Evolutionary conservation across 805 yeast genomes (phyloP), one percentile per base, ranked within the genome.

Genomic region (Metschnikowia lachancei): DNA sequence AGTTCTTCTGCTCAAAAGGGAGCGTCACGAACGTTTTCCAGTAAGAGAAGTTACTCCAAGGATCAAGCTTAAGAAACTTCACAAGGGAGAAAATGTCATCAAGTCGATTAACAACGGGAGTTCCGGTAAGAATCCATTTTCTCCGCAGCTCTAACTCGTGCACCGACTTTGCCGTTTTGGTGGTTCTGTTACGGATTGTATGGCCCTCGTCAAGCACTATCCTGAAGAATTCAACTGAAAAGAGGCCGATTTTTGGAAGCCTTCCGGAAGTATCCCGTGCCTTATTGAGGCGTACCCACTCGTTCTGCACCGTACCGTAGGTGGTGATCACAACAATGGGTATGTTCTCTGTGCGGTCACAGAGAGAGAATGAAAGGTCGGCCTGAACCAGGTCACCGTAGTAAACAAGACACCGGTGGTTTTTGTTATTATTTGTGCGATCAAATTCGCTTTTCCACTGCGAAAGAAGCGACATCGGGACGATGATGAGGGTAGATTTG

Each of bases 151-250:
- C 58, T n/a, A 91, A 59, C 18, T 78, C 85, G 63, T 78, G 80
- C 7, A 90, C 76, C 0, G 97, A 85, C 52, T 82, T 83, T 0
- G 97, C 82, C 0, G 96, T 84, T 48, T 83, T 83, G 1, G 96
- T 82, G 38, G 77, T 69, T 57, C 91, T 73, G 62, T 90, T 91
- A 58, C 95, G 74, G 48, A 91, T 91, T 20, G 77, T 86, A 60
- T 92, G 98, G 9, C 94, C 97, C 64, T 91, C 98, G 65, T 91
- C 97, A 9, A 92, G 61, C 0, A 87, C 83, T 3, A 91, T 68
- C 40, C 98, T 73, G 55, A 85, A 82, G 60, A 84, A 92, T 37
- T 81, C 77, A 3, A 87, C 80, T 0, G 89, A 80, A 60, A 76
- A 90, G 4, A 92, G 59, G 0, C 95, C 95, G 20, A 65, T 58